These are phyloP conservation scores for Quercus mongolica DNA, from an alignment of 306 rosid genomes.

Conservation along the genomic window DNA sequence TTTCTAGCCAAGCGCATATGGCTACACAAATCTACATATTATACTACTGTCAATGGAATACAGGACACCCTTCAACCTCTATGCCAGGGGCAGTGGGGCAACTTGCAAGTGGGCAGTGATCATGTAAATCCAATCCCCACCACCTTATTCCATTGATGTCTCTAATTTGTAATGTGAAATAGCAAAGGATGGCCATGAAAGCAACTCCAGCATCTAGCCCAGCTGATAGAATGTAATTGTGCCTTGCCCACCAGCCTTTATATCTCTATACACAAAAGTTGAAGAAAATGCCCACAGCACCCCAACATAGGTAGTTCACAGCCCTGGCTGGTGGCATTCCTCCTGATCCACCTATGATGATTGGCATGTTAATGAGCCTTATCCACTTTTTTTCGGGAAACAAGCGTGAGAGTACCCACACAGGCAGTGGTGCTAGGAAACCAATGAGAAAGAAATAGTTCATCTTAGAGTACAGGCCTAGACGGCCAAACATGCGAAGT, in stretches of 20 bases:
- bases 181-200: slow-evolving; percentile 40
- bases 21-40: no score
- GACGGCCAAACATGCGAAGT: slow-evolving; percentile 46
- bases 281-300: slow-evolving; percentile 58
- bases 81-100: slow-evolving; percentile 81
- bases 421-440: slow-evolving; percentile 44
- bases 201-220: slow-evolving; percentile 72
- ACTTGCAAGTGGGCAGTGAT: slow-evolving; percentile 50
- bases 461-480: slow-evolving; percentile 45
- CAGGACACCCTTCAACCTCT: slow-evolving; percentile 44
- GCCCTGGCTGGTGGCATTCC: slow-evolving; percentile 37
- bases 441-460: slow-evolving; percentile 70
- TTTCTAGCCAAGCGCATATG: no score
- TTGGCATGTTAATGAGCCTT: slow-evolving; percentile 54
- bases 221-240: slow-evolving; percentile 67
- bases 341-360: slow-evolving; percentile 33
- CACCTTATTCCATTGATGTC: slow-evolving; percentile 37
- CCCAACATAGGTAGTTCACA: slow-evolving; percentile 50
- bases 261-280: slow-evolving; percentile 42
- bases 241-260: slow-evolving; percentile 67
- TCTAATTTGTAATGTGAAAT: slow-evolving; percentile 45
- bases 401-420: slow-evolving; percentile 38
- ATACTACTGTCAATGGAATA: neutral
- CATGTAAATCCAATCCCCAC: slow-evolving; percentile 56
- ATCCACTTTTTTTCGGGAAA: slow-evolving; percentile 55